phyloP scores from a whole-genome alignment of 306 rosid species.

The Fragaria iinumae region DNA sequence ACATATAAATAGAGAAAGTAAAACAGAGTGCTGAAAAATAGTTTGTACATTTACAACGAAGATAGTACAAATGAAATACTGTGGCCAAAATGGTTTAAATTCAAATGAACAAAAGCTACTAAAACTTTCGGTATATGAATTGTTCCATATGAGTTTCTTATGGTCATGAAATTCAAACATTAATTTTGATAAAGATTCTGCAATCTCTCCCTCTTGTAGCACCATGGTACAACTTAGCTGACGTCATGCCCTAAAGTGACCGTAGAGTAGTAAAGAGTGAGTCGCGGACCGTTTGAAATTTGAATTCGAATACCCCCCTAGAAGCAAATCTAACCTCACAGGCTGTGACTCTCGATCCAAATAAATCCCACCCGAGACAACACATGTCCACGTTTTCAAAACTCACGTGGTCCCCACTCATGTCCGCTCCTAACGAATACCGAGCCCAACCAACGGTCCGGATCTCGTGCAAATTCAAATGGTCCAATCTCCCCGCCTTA shows the following conservation, averaged over 20 bases:
- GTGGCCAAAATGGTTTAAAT: no score
- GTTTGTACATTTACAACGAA: no score
- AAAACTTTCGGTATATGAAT: no score
- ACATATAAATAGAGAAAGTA: no score
- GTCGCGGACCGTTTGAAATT: conserved; percentile 24
- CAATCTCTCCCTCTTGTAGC: neutral
- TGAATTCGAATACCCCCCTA: conserved; percentile 6
- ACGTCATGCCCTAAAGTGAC: conserved; percentile 1
- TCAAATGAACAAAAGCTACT: no score
- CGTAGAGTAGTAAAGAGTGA: conserved; percentile 1
- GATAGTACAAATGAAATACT: no score
- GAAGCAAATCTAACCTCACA: neutral
- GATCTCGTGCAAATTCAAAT: conserved; percentile 58
- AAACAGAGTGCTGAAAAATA: no score
- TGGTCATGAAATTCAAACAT: neutral
- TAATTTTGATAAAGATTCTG: neutral
- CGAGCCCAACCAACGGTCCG: conserved; percentile 49
- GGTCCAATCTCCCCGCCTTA: conserved; percentile 59
- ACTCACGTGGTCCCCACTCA: conserved; percentile 42
- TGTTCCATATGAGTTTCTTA: no score
- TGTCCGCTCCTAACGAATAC: conserved; percentile 67
- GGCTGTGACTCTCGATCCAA: neutral
- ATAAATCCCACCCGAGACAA: neutral
- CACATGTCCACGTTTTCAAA: neutral
- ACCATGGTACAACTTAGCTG: neutral